These are phyloP conservation scores for Acacia crassicarpa DNA, from an alignment of 306 rosid species.

Conservation along the genomic window DNA sequence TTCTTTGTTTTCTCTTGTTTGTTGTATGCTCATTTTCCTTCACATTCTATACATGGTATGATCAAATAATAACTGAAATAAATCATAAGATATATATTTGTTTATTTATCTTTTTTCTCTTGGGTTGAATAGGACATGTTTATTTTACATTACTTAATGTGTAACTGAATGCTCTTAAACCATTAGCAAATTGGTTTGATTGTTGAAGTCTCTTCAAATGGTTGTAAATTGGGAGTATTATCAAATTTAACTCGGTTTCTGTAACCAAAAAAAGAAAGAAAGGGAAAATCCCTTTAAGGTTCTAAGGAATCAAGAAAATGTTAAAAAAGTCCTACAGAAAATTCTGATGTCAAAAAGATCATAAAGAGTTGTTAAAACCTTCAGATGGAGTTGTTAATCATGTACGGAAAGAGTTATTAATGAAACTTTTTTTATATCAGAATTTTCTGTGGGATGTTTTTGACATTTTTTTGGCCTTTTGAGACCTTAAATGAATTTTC, in stretches of 20 bases:
- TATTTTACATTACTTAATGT: neutral
- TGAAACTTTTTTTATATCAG: too few species aligned
- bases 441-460: too few species aligned
- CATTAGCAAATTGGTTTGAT: neutral
- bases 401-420: too few species aligned
- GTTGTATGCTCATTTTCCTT: neutral
- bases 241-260: neutral
- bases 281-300: too few species aligned
- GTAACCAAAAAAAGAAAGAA: neutral
- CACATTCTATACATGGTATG: slow-evolving; percentile 19
- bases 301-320: too few species aligned
- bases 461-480: too few species aligned
- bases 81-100: slow-evolving; percentile 6
- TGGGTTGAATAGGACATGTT: neutral
- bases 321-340: too few species aligned
- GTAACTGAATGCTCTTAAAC: neutral
- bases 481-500: too few species aligned
- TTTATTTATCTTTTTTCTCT: neutral
- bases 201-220: too few species aligned
- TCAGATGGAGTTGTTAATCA: too few species aligned
- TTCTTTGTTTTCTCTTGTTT: slow-evolving; percentile 16
- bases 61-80: slow-evolving; percentile 26
- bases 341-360: too few species aligned
- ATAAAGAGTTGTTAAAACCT: too few species aligned
- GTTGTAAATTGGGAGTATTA: neutral